Evolutionary conservation across 2,329 filamentous ascomycete species (phyloP).

Genomic region (Fusarium floridanum): DNA sequence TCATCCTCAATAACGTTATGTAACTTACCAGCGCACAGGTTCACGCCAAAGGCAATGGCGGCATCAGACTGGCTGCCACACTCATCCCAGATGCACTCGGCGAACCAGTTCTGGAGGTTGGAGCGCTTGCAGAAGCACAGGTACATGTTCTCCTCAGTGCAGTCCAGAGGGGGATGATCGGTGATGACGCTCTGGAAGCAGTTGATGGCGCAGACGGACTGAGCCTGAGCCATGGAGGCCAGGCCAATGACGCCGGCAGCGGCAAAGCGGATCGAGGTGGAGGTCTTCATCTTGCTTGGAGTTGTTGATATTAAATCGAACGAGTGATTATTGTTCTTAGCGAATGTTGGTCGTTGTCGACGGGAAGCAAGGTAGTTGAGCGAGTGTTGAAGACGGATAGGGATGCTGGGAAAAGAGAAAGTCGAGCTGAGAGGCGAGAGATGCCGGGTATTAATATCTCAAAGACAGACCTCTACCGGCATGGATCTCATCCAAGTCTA

Average conservation of each 20-base stretch:
- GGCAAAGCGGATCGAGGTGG: background rate
- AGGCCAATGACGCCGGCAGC: background rate
- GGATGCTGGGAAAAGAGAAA: background rate
- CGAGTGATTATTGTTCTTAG: background rate
- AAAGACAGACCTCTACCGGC: background rate
- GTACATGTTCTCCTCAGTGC: conserved; percentile 47
- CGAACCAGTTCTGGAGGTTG: conserved; percentile 42
- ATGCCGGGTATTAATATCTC: background rate
- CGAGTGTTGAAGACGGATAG: background rate
- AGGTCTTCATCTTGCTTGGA: background rate
- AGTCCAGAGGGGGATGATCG: conserved; percentile 44
- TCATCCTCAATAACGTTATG: background rate
- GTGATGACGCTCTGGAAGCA: conserved; percentile 46
- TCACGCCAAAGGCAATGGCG: background rate
- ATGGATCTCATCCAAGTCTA: background rate
- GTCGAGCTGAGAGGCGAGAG: background rate
- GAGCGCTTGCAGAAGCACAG: conserved; percentile 46
- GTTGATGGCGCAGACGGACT: conserved; percentile 19
- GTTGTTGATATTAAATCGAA: background rate
- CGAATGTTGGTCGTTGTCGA: background rate
- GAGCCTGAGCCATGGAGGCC: background rate
- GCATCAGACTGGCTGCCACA: conserved; percentile 30
- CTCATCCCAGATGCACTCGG: conserved; percentile 35
- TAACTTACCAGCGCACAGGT: background rate
- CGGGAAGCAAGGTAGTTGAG: background rate